These are phyloP conservation scores for Mycena capillaripes DNA, from an alignment of 768 basidiomycete species.

Conservation along the genomic window DNA sequence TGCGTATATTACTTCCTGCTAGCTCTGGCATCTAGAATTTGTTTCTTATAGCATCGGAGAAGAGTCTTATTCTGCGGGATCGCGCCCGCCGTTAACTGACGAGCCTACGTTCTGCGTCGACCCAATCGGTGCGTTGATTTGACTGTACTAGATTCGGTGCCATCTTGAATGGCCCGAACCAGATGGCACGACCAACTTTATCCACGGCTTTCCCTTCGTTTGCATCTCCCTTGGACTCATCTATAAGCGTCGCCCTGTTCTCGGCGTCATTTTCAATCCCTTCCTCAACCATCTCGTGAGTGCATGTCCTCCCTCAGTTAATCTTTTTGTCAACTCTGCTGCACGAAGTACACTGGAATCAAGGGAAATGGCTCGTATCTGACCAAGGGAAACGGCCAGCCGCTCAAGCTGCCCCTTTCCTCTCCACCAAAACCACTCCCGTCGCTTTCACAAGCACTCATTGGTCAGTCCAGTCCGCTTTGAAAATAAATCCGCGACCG, in stretches of 20 bases:
- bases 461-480: conserved; percentile 59
- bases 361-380: conserved; percentile 87
- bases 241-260: conserved; percentile 82
- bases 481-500: background rate
- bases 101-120: conserved; percentile 97
- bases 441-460: conserved; percentile 78
- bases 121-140: conserved; percentile 78
- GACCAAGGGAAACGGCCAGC: conserved; percentile 61
- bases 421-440: conserved; percentile 70
- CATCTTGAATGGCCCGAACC: background rate
- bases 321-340: background rate
- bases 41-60: conserved; percentile 83
- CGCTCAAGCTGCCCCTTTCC: conserved; percentile 75
- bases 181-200: conserved; percentile 93
- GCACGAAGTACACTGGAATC: conserved; percentile 77
- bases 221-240: conserved; percentile 95
- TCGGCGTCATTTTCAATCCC: conserved; percentile 95
- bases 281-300: conserved; percentile 87
- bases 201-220: conserved; percentile 88
- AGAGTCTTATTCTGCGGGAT: conserved; percentile 89
- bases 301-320: background rate
- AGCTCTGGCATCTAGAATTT: background rate
- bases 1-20: conserved; percentile 56
- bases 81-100: conserved; percentile 79
- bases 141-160: background rate